Percentiles rank a stretch among this genome's conserved stretches.
Conservation (phyloP, 2,329 filamentous ascomycete species). For the Diaporthe humulicola region DNA sequence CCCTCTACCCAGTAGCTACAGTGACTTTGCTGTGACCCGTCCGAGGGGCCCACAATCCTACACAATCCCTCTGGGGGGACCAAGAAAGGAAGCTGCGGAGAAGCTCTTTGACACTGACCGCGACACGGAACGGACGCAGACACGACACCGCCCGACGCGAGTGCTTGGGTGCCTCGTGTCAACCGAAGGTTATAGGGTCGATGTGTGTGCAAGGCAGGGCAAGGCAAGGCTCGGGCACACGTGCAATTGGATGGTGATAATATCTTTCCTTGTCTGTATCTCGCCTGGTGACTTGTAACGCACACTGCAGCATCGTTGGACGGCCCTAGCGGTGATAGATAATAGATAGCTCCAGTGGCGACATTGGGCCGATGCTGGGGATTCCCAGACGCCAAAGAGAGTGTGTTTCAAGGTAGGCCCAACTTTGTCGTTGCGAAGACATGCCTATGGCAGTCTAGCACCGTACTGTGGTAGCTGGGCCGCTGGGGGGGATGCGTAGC, state of each 20-base stretch:
- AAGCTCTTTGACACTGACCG: constrained; percentile 9
- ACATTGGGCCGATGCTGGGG: constrained; percentile 23
- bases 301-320: constrained; percentile 28
- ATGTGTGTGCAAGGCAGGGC: background rate
- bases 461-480: background rate
- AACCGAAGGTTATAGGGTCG: constrained; percentile 23
- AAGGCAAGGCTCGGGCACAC: constrained; percentile 19
- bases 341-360: constrained; percentile 24
- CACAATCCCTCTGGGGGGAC: constrained; percentile 6
- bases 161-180: constrained; percentile 11
- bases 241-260: constrained; percentile 18
- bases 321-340: constrained; percentile 4
- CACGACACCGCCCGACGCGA: constrained; percentile 20
- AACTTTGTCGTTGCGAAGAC: constrained; percentile 15
- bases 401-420: constrained; percentile 31
- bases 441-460: background rate
- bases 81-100: constrained; percentile 28
- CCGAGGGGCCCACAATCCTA: constrained; percentile 30
- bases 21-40: background rate
- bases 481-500: constrained; percentile 4
- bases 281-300: constrained; percentile 30
- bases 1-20: background rate
- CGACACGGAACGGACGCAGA: constrained; percentile 31
- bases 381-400: constrained; percentile 21
- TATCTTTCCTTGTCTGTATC: constrained; percentile 9